These are phyloP conservation scores for Betula pendula DNA, from an alignment of 306 rosid genomes.

Conservation along the genomic window DNA sequence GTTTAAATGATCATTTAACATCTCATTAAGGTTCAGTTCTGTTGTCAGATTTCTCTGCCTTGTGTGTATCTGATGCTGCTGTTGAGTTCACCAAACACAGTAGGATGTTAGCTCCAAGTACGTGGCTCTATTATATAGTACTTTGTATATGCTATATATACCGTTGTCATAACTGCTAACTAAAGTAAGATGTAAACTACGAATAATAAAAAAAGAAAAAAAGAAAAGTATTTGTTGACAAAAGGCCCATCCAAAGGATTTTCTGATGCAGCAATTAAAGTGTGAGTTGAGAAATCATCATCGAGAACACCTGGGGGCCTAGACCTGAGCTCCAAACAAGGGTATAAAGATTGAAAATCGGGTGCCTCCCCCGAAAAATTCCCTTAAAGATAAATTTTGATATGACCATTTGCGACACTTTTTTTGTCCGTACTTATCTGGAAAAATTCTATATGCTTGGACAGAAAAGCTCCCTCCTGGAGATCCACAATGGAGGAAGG, in stretches of 20 bases:
- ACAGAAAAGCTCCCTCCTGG: too few species aligned
- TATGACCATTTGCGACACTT: too few species aligned
- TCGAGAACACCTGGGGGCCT: not conserved
- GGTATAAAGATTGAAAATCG: too few species aligned
- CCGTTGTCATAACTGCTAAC: too few species aligned
- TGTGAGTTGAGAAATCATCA: not conserved
- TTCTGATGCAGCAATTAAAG: not conserved
- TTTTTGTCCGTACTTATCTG: too few species aligned
- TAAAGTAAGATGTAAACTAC: not conserved
- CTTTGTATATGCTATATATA: too few species aligned
- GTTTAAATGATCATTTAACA: slow-evolving; percentile 34
- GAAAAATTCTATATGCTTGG: too few species aligned
- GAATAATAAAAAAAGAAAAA: not conserved
- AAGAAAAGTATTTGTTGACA: not conserved
- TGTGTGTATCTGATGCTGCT: slow-evolving; percentile 31
- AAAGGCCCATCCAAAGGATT: not conserved
- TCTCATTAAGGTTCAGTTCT: slow-evolving; percentile 32
- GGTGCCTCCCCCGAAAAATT: too few species aligned
- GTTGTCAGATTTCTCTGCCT: slow-evolving; percentile 20
- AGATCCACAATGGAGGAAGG: too few species aligned
- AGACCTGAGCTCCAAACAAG: too few species aligned
- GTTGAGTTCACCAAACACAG: slow-evolving; percentile 9
- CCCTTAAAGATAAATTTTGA: too few species aligned
- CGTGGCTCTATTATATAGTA: too few species aligned
- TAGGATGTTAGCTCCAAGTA: slow-evolving; percentile 17